Evolutionary conservation across 2,329 filamentous ascomycete genomes (phyloP).

Genomic region (Aureobasidium musti): DNA sequence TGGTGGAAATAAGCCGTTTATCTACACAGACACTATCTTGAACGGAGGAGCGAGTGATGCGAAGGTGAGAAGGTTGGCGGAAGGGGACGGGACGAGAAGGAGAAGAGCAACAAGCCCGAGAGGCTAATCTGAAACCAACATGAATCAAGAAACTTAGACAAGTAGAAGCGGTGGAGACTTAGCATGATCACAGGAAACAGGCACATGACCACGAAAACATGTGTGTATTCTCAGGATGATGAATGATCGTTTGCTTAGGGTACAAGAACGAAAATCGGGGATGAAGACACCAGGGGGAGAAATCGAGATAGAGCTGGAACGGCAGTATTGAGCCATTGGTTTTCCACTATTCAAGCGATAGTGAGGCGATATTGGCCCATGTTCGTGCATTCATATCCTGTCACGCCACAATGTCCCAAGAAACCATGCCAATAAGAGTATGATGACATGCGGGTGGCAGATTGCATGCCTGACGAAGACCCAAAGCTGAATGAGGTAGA

Average conservation of each 20-base stretch:
- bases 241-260: background rate
- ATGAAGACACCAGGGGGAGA: background rate
- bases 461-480: no score
- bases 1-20: slow-evolving; percentile 41
- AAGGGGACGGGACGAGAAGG: slow-evolving; percentile 31
- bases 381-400: background rate
- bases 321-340: background rate
- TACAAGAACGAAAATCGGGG: background rate
- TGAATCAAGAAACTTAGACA: background rate
- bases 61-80: slow-evolving; percentile 39
- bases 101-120: slow-evolving; percentile 3
- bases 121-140: background rate
- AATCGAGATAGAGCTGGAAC: background rate
- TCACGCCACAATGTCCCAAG: background rate
- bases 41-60: slow-evolving; percentile 43
- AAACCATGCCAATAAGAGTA: background rate
- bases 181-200: background rate
- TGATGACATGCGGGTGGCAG: background rate
- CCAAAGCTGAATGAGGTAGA: background rate
- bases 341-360: background rate
- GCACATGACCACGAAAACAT: background rate
- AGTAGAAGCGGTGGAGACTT: background rate
- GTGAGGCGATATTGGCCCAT: background rate
- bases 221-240: background rate
- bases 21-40: slow-evolving; percentile 42